Evolutionary conservation across 2,329 filamentous ascomycete species (phyloP), one percentile per base, ranked within the genome.

Genomic region (Colletotrichum gloeosporioides): DNA sequence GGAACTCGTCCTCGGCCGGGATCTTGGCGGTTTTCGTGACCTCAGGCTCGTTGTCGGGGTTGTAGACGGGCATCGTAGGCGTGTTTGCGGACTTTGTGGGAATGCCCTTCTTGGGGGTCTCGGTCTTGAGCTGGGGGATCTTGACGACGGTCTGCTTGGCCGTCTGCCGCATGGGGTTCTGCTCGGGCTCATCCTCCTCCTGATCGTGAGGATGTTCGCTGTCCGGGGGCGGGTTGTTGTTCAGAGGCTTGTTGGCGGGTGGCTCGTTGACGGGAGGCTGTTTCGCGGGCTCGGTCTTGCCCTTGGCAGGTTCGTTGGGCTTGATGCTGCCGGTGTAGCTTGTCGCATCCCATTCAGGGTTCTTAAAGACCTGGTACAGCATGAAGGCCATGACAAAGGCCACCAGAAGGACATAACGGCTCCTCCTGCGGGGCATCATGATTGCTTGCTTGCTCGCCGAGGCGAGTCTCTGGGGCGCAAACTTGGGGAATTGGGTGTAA

Each of bases 391-490:
- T 83, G 73, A 92, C 82, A 77, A 90, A 83, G 71, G 91, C 88
- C 79, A 89, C 89, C 77, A 91, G 81, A 39, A 91, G 82, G 77
- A 93, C 92, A 73, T 92, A 86, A 75, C 92, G 90, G 80, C 93
- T 93, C 81, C 92, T 88, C 79, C 93, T 87, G 68, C 92, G 90
- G 74, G 90, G 83, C 89, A 93, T 92, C 80, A 80, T 83, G 79
- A 27, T 44, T 57, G 55, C 53, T 25, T 49, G 55, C 29, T n/a
- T 39, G 62, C 55, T 59, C 25, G 73, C 69, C 76, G 73, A 22
- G 32, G 61, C 75, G 62, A 71, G 55, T 62, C 75, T 57, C 44
- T 31, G 32, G 13, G 15, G 59, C 22, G 44, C 18, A 15, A 25
- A 49, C 62, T 39, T 55, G 25, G 8, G 15, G 12, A 62, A 18